Evolutionary conservation across 495 filamentous ascomycete genomes (phyloP).

Genomic region (Melanomma pulvis-pyrius): DNA sequence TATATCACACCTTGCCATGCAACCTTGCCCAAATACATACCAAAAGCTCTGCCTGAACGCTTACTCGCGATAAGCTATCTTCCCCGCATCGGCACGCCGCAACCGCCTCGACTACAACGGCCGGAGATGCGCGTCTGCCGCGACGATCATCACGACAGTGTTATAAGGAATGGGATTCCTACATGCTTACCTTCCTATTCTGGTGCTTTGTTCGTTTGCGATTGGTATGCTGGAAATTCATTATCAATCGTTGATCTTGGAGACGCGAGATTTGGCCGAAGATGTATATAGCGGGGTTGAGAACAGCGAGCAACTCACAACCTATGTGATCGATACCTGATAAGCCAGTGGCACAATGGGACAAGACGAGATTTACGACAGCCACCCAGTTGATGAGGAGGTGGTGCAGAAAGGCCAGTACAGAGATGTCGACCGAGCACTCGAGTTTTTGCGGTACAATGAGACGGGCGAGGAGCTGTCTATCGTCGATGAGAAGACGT

Average conservation of each 20-base stretch:
- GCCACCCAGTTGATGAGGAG: neutral
- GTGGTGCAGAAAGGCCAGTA: conserved; percentile 1
- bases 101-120: neutral
- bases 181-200: neutral
- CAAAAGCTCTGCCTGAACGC: neutral
- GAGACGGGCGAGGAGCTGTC: conserved; percentile 16
- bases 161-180: neutral
- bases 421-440: conserved; percentile 32
- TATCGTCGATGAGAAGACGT: conserved; percentile 26
- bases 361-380: conserved; percentile 7
- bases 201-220: neutral
- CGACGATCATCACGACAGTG: neutral
- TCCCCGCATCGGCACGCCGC: neutral
- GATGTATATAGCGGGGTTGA: neutral
- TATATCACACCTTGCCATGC: neutral
- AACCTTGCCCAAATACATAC: no score
- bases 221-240: neutral
- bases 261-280: neutral
- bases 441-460: conserved; percentile 33
- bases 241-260: neutral
- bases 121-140: neutral
- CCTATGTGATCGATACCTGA: neutral
- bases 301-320: no score
- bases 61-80: neutral
- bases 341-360: neutral